Percentiles rank a stretch among this genome's conserved stretches.
These are phyloP conservation scores for Arthroderma sp. DNA, from an alignment of 2,329 filamentous ascomycete genomes.

Conservation along the genomic window DNA sequence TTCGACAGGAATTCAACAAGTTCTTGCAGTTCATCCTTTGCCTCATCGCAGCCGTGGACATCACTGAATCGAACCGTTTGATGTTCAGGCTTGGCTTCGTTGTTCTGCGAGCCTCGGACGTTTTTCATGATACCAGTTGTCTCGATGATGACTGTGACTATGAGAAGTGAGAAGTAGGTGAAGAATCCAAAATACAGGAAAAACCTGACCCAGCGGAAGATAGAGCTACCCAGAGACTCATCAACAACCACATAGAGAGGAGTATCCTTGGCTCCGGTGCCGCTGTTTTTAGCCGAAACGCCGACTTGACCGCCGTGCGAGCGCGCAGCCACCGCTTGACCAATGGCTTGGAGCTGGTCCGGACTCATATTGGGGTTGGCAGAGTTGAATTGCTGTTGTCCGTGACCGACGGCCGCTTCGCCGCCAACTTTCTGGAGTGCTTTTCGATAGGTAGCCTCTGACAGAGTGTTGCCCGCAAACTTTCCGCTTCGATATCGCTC, in stretches of 20 bases:
- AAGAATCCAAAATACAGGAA: conserved; percentile 64
- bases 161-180: conserved; percentile 65
- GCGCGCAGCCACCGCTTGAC: conserved; percentile 67
- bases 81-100: conserved; percentile 82
- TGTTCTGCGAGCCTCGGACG: conserved; percentile 56
- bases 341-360: conserved; percentile 63
- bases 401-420: conserved; percentile 15
- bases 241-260: conserved; percentile 96
- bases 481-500: conserved; percentile 78
- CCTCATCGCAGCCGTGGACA: conserved; percentile 94
- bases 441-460: conserved; percentile 67
- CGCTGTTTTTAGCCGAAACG: conserved; percentile 36
- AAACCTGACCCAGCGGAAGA: conserved; percentile 92
- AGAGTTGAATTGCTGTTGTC: conserved; percentile 12
- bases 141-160: conserved; percentile 74
- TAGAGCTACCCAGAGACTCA: conserved; percentile 62
- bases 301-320: conserved; percentile 54
- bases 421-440: conserved; percentile 55
- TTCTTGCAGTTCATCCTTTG: conserved; percentile 94
- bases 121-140: conserved; percentile 68
- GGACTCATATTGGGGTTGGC: conserved; percentile 37
- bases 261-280: conserved; percentile 62
- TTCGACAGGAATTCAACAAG: conserved; percentile 92
- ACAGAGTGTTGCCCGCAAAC: conserved; percentile 67
- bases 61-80: conserved; percentile 86